Base-by-base conservation (phyloP, 73 alveolate species). In the Loxodes magnus region DNA sequence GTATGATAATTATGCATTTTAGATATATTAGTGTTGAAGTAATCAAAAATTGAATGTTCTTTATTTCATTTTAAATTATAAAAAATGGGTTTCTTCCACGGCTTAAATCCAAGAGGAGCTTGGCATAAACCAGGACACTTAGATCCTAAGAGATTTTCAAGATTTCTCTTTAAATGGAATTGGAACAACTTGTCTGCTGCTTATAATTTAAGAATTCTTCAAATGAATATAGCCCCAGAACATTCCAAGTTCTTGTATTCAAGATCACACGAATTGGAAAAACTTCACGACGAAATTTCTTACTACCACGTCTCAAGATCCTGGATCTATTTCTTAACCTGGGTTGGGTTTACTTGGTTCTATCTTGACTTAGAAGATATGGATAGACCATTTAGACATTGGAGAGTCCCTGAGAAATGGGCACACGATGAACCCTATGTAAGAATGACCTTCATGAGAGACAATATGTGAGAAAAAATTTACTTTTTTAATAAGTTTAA, bases 221-320 rank as follows among this genome's bases (percentile, higher is more conserved):
- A 46, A 25, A 24, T 46, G 1, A 41, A 46, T 25, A 46, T 46
- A n/a, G 59, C 59, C 17, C 59, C 59, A n/a, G 43, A 37, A n/a
- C 27, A 25, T 19, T 46, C 59, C 2, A 46, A 46, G 27, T 12
- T 25, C 1, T 12, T 41, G 7, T 21, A 7, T 46, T 23, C 53
- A 46, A 46, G 59, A 2, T 16, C 27, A 0, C 14, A 7, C 10
- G 59, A 46, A 10, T 25, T 46, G 59, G 59, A 46, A n/a, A 10
- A 1, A 7, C 59, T 46, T 16, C 50, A 46, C 27, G 59, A 46
- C 27, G 59, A 46, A 2, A 10, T 46, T 1, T 10, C n/a, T n/a
- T 46, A 46, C 39, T 46, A 46, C 26, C 59, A 46, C 2, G 59
- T 19, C 5, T 25, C n/a, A 41, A 14, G 26, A 10, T 12, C 35